A percentile compares a stretch with the other conserved stretches of the same genome.
Conservation (phyloP, 805 yeast genomes). For the Zygosaccharomyces kombuchaensis region DNA sequence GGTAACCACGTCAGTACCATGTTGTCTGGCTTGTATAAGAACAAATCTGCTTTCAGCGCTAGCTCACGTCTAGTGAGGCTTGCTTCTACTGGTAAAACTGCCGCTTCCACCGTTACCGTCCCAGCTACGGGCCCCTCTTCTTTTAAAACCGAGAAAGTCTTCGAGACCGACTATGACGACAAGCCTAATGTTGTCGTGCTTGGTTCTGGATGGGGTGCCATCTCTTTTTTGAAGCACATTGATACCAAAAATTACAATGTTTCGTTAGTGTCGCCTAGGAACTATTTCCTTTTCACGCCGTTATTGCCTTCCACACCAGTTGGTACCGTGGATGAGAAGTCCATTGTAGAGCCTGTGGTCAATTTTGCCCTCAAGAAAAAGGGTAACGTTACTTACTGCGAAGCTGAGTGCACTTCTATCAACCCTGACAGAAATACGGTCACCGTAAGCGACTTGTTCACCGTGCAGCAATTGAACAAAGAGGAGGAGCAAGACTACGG, state of each 20-base stretch:
- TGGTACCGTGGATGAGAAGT: conserved; percentile 84
- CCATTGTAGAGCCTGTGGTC: conserved; percentile 92
- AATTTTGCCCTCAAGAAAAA: conserved; percentile 73
- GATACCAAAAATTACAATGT: conserved; percentile 88
- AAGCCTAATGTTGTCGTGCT: conserved; percentile 54
- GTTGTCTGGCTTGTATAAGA: conserved; percentile 13
- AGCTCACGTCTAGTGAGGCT: conserved; percentile 18
- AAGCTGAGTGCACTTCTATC: conserved; percentile 84
- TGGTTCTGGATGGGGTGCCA: conserved; percentile 95
- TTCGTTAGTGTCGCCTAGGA: conserved; percentile 85
- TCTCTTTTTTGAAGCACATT: conserved; percentile 74
- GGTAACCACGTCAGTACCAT: conserved; percentile 1
- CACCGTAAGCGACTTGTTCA: conserved; percentile 48
- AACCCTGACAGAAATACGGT: conserved; percentile 71
- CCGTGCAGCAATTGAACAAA: conserved; percentile 29
- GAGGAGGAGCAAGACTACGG: conserved; percentile 37
- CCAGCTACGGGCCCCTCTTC: conserved; percentile 35
- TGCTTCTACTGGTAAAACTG: conserved; percentile 17
- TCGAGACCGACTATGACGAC: conserved; percentile 30
- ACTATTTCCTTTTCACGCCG: conserved; percentile 91
- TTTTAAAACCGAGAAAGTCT: conserved; percentile 38
- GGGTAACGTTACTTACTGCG: conserved; percentile 77
- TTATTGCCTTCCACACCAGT: conserved; percentile 89
- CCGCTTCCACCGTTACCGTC: too few species aligned
- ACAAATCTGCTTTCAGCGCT: conserved; percentile 12